Evolutionary conservation across 768 basidiomycete species (phyloP).

Genomic region (Tricholoma saponaceum): DNA sequence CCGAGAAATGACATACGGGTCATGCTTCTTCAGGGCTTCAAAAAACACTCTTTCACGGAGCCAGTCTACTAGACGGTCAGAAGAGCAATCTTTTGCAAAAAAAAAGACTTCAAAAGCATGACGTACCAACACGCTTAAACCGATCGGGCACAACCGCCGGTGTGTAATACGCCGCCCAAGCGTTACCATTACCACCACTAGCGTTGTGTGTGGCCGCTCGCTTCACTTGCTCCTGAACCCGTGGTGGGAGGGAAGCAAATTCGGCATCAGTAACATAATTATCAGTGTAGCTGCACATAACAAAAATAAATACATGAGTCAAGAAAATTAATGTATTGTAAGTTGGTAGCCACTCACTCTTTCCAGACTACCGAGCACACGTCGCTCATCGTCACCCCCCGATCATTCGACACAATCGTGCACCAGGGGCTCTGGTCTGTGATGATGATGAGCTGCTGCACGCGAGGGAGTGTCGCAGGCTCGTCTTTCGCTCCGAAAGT

Average conservation of each 20-base stretch:
- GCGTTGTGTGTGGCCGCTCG: conserved; percentile 47
- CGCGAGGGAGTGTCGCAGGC: conserved; percentile 67
- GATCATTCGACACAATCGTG: conserved; percentile 65
- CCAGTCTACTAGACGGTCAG: conserved; percentile 51
- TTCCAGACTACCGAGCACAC: conserved; percentile 70
- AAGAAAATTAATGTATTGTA: background rate
- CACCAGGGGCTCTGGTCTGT: conserved; percentile 71
- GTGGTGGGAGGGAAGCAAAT: conserved; percentile 52
- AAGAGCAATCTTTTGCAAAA: background rate
- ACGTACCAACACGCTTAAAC: conserved; percentile 62
- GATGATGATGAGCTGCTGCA: conserved; percentile 55
- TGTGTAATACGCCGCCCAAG: conserved; percentile 39
- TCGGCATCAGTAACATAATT: conserved; percentile 64
- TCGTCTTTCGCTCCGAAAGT: conserved; percentile 51
- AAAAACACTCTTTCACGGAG: conserved; percentile 70
- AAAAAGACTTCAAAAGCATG: background rate
- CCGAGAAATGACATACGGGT: conserved; percentile 51
- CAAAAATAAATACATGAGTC: background rate
- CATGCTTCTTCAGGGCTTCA: conserved; percentile 58
- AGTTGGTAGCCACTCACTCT: conserved; percentile 68
- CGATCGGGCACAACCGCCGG: conserved; percentile 43
- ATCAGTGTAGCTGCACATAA: conserved; percentile 56
- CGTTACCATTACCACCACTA: conserved; percentile 19
- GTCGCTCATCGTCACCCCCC: conserved; percentile 73
- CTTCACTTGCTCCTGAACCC: conserved; percentile 70